Evolutionary conservation across 345 rosid species (phyloP), one percentile per base, ranked within the genome.

Genomic region (Eutrema yunnanense): DNA sequence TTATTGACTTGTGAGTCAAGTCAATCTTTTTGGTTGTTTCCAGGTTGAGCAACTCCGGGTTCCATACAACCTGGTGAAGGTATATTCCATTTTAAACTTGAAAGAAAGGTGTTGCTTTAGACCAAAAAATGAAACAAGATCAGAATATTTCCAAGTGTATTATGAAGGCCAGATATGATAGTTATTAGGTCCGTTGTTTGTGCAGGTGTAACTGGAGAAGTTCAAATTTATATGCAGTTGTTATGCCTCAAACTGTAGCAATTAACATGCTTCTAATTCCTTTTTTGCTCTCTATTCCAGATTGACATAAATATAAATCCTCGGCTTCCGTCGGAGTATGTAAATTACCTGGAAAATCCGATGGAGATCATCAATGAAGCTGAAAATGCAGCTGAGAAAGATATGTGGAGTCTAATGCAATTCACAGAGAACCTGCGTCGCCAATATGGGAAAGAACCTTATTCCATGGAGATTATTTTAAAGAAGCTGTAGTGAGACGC

Each of bases 401-500:
- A 86, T 75, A 81, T 81, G 14, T 91, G 95, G 96, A 82, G 84
- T 71, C 86, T 91, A 76, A 86, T 88, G 89, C 95, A 94, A 65
- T 94, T 86, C 80, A 87, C 96, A 16, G 98, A 94, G 80, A 82
- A 82, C 78, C 84, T 94, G 57, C 91, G 95, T 26, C 81, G 90
- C 36, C 92, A 91, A 67, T 83, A 85, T 76, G 96, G 97, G 67
- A 94, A 91, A 82, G 97, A 94, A 78, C 97, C 98, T 48, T 84
- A 80, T 67, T 82, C 97, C 62, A 91, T 89, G 98, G 97, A 87
- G 73, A 82, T 87, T 61, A 82, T 89, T 14, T 82, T 94, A 82
- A 94, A 91, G 86, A 91, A 88, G 88, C 81, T 91, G 26, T 91
- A 91, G 90, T 84, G 72, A 88, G 91, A 81, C 88, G 98, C 82